These are phyloP conservation scores for Avena insularis DNA, from an alignment of 176 grass and related monocot genomes.

Conservation along the genomic window DNA sequence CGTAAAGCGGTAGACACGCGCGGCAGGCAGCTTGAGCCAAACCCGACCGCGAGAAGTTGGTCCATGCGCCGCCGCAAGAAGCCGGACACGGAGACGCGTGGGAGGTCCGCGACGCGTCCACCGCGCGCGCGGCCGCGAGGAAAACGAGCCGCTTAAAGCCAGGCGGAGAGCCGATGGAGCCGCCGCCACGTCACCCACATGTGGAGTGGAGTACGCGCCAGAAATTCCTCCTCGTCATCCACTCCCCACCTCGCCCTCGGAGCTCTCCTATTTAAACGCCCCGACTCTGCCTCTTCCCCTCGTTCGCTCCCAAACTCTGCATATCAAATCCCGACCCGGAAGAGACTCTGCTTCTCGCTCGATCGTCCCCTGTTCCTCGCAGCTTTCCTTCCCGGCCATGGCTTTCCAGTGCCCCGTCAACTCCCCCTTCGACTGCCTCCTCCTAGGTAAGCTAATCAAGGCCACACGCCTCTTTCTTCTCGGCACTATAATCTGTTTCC, in stretches of 20 bases:
- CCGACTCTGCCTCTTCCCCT: neutral
- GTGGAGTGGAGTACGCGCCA: neutral
- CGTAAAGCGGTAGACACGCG: too few relatives aligned
- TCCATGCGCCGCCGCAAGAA: neutral
- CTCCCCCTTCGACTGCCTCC: conserved; percentile 73
- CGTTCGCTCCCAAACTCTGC: conserved; percentile 24
- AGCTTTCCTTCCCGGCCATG: conserved; percentile 26
- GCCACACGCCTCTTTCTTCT: neutral
- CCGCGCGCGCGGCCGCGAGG: conserved; percentile 5
- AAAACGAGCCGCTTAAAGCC: conserved; percentile 31
- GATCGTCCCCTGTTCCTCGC: neutral
- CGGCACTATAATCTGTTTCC: too few relatives aligned
- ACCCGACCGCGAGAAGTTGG: neutral
- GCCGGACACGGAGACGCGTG: neutral
- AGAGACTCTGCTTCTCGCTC: neutral
- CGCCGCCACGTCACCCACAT: conserved; percentile 26
- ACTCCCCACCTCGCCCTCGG: conserved; percentile 5
- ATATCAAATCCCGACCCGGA: neutral
- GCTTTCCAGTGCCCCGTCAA: conserved; percentile 16
- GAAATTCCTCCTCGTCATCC: neutral
- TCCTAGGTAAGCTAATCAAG: conserved; percentile 52
- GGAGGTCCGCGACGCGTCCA: neutral
- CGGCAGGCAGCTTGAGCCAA: neutral
- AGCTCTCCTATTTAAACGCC: conserved; percentile 64
- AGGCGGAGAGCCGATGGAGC: neutral